phyloP scores from a whole-genome alignment of 2,329 filamentous ascomycete genomes.

The Verticillium tricorpus region DNA sequence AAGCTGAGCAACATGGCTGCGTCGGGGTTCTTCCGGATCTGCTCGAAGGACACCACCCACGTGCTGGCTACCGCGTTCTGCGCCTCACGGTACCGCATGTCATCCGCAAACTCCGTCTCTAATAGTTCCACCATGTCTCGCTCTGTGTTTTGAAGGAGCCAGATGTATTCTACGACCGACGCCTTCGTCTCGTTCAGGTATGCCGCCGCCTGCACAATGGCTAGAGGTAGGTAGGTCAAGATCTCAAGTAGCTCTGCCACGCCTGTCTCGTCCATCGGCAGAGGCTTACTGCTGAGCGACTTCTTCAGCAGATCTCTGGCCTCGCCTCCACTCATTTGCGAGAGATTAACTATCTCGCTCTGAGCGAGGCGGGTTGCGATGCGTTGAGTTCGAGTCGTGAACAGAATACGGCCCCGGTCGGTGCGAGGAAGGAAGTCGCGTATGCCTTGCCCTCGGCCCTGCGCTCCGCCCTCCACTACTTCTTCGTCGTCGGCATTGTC shows the following conservation, averaged over 20 bases:
- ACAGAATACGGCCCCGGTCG: not conserved
- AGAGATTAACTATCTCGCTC: no score
- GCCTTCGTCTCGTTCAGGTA: constrained; percentile 15
- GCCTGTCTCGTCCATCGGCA: constrained; percentile 6
- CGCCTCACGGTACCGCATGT: constrained; percentile 11
- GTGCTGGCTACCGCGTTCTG: constrained; percentile 13
- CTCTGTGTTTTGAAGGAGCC: constrained; percentile 8
- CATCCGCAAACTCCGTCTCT: constrained; percentile 4
- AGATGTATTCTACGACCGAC: constrained; percentile 8
- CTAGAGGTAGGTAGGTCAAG: constrained; percentile 21
- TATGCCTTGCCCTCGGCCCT: not conserved
- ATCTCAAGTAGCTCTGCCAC: constrained; percentile 16
- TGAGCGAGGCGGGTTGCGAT: not conserved
- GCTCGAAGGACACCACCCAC: constrained; percentile 14
- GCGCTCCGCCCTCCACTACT: constrained; percentile 13
- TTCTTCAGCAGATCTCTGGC: no score
- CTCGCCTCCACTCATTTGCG: no score
- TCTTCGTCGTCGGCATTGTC: constrained; percentile 28
- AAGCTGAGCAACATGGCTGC: constrained; percentile 16
- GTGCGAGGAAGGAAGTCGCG: not conserved
- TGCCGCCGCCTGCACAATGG: constrained; percentile 17
- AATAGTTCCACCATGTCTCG: constrained; percentile 9
- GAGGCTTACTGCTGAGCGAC: no score
- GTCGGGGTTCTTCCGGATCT: constrained; percentile 5
- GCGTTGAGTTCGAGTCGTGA: not conserved